Evolutionary conservation across 2,329 filamentous ascomycete genomes (phyloP).

Genomic region (Curvularia lunata): DNA sequence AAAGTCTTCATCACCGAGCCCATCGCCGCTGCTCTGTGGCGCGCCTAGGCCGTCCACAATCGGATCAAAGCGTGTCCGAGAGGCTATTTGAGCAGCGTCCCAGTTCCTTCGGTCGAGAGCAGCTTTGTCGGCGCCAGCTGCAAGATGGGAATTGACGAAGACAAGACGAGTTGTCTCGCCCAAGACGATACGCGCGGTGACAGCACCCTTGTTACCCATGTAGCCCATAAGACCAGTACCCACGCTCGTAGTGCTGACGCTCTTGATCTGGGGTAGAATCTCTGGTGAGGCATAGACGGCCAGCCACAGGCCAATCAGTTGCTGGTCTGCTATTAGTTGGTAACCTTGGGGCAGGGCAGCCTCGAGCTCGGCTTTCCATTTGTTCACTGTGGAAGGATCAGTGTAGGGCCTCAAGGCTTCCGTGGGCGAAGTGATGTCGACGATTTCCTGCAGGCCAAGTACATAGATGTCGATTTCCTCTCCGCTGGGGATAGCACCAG

Average conservation of each 20-base stretch:
- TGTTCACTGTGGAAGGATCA: constrained; percentile 72
- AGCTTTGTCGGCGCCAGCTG: constrained; percentile 80
- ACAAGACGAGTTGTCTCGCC: constrained; percentile 89
- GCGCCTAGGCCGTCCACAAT: constrained; percentile 69
- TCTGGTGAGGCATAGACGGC: constrained; percentile 84
- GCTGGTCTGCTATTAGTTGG: constrained; percentile 76
- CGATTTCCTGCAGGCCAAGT: constrained; percentile 88
- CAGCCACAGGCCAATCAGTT: constrained; percentile 83
- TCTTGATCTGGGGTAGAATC: constrained; percentile 75
- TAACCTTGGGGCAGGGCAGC: constrained; percentile 79
- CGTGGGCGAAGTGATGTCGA: constrained; percentile 79
- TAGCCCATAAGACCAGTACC: constrained; percentile 92
- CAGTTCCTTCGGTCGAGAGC: constrained; percentile 85
- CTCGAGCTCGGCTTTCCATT: constrained; percentile 81
- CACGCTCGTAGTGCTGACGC: constrained; percentile 80
- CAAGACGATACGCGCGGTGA: constrained; percentile 79
- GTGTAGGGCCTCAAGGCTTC: constrained; percentile 80
- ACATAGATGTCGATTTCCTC: constrained; percentile 87
- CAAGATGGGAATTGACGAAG: constrained; percentile 90
- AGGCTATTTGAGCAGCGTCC: constrained; percentile 81
- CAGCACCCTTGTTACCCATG: constrained; percentile 94
- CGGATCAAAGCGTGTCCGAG: constrained; percentile 78
- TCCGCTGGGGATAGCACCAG: constrained; percentile 59
- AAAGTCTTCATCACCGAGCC: constrained; percentile 89
- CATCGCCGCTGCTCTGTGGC: constrained; percentile 64